Percentiles rank a stretch among this genome's conserved stretches.
These are phyloP conservation scores for Acephala macrosclerotiorum DNA, from an alignment of 2,329 filamentous ascomycete genomes.

Conservation along the genomic window DNA sequence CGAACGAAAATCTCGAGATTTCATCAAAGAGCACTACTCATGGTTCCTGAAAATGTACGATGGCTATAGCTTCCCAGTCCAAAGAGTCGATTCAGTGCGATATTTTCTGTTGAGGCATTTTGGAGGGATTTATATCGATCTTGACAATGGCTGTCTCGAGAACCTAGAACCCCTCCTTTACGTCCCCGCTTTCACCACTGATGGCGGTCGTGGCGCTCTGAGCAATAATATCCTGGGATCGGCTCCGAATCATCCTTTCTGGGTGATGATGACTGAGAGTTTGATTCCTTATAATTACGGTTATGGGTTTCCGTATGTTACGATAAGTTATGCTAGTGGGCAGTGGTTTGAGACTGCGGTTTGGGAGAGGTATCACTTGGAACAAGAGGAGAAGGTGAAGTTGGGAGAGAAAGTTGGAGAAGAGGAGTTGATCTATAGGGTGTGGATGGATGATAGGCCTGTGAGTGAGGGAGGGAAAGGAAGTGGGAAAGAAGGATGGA, in stretches of 20 bases:
- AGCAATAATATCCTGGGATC: constrained; percentile 75
- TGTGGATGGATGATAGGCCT: constrained; percentile 41
- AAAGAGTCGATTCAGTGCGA: constrained; percentile 75
- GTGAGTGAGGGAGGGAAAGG: constrained; percentile 24
- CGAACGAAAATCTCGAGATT: constrained; percentile 69
- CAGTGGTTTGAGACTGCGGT: constrained; percentile 74
- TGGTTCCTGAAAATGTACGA: constrained; percentile 77
- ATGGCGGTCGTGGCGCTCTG: constrained; percentile 44
- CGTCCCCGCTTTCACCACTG: constrained; percentile 72
- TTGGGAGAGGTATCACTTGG: constrained; percentile 67
- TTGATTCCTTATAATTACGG: constrained; percentile 70
- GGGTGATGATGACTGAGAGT: constrained; percentile 69
- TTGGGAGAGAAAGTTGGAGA: background rate
- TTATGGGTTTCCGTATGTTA: constrained; percentile 76
- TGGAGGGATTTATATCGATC: constrained; percentile 77
- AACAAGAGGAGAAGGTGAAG: constrained; percentile 11
- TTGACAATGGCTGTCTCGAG: constrained; percentile 71
- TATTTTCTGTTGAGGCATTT: constrained; percentile 78
- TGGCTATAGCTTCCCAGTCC: constrained; percentile 73
- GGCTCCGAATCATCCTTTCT: constrained; percentile 74
- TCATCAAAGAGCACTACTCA: constrained; percentile 73
- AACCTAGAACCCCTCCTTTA: constrained; percentile 70
- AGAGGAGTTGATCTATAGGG: constrained; percentile 22
- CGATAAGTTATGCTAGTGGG: constrained; percentile 77
- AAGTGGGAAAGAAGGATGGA: constrained; percentile 34